Evolutionary conservation across 768 basidiomycete species (phyloP), one percentile per base, ranked within the genome.

Genomic region (Auriscalpium orientale): DNA sequence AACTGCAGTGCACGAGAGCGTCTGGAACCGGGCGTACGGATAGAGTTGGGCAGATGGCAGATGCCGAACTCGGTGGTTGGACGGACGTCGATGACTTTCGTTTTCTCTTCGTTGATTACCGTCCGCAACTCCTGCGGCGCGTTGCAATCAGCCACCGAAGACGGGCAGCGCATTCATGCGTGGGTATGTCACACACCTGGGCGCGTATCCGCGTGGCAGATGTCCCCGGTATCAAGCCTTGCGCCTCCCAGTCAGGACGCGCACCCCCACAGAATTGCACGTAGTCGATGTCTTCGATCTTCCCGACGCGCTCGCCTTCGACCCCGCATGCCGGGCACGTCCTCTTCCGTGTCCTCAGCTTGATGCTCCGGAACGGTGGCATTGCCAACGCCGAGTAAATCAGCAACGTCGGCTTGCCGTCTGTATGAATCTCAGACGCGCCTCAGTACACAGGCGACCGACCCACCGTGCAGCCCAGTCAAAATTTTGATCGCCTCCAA

Each of bases 401-500:
- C 15, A 91, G 75, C 21, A 98, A 68, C 0, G 81, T 72, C 0
- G 92, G 82, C 48, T 74, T 78, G 12, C 72, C 72, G 58, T 88
- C 87, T 87, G 51, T 51, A 33, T 18, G 13, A 46, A 21, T 22
- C 20, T 20, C 36, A 46, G 2, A 20, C 8, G 28, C 28, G 34
- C n/a, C 16, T 38, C 3, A 13, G 46, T 22, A n/a, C n/a, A 22
- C 16, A 49, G 21, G 20, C 4, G 40, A 43, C 36, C 20, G 34
- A 64, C 72, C 46, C 64, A 87, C 88, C 84, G 62, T 85, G 81
- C 36, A 85, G 66, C 4, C 84, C 89, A 1, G 77, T 74, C 44
- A 91, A 74, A 52, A 91, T 76, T 70, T 90, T 92, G 71, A 95
- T 83, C 1, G 91, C 78, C 70, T 97, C 93, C 36, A 91, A 68